phyloP scores from a whole-genome alignment of 176 grass and related monocot genomes.

The Paspalum notatum region DNA sequence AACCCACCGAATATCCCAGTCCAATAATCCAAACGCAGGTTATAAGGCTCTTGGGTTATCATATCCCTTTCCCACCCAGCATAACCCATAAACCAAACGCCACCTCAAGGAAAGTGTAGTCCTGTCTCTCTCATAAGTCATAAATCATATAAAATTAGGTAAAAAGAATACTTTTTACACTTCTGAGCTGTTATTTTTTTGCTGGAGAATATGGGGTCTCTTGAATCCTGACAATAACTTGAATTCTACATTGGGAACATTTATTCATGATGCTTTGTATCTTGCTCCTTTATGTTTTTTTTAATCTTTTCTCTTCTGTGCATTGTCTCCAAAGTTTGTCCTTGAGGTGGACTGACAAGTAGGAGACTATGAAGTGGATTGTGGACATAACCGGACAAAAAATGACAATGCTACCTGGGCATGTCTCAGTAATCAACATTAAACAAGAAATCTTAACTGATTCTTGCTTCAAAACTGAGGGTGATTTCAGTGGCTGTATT shows the following conservation, averaged over 20 bases:
- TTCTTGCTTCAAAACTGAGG: conserved; percentile 17
- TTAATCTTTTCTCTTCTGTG: background rate
- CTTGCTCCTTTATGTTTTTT: background rate
- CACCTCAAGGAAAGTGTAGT: background rate
- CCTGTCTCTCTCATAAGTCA: background rate
- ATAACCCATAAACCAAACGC: too few species aligned
- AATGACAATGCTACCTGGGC: background rate
- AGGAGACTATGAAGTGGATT: background rate
- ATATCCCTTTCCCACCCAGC: too few species aligned
- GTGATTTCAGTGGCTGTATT: background rate
- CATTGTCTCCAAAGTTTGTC: background rate
- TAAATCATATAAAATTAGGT: background rate
- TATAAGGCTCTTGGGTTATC: too few species aligned
- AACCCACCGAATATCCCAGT: too few species aligned
- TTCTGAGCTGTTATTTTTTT: background rate
- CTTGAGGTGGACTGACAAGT: background rate
- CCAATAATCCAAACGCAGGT: too few species aligned
- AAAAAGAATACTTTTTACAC: background rate
- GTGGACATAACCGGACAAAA: background rate
- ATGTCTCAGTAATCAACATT: background rate
- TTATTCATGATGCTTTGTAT: background rate
- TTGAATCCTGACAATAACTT: conserved; percentile 12
- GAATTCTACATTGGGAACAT: background rate
- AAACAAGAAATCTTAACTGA: background rate
- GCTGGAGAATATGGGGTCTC: background rate